Conservation (phyloP, 1,139 yeast genomes). For the Pichia sp. region DNA sequence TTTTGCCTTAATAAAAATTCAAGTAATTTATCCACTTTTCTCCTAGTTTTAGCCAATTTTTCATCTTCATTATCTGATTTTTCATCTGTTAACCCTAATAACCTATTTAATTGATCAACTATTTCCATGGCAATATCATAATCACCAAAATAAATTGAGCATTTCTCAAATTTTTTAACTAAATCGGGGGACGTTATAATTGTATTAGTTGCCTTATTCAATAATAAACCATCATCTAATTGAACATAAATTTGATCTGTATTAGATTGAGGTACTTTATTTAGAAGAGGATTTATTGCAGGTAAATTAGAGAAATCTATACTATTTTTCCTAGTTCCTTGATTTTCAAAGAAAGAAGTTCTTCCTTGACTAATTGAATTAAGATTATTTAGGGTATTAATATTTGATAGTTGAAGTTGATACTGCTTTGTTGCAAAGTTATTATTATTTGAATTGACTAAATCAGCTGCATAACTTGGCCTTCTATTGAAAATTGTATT, state of each 20-base stretch:
- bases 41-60: conserved; percentile 27
- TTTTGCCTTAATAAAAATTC: conserved; percentile 27
- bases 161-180: conserved; percentile 36
- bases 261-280: conserved; percentile 8
- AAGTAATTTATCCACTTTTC: conserved; percentile 35
- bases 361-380: conserved; percentile 1
- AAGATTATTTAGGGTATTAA: conserved; percentile 2
- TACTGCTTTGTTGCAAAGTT: conserved; percentile 2
- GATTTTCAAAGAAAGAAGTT: conserved; percentile 6
- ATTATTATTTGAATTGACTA: conserved; percentile 25
- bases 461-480: conserved; percentile 60
- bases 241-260: conserved; percentile 24
- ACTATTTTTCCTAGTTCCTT: conserved; percentile 18
- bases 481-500: conserved; percentile 55
- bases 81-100: conserved; percentile 17
- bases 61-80: not conserved
- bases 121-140: conserved; percentile 29
- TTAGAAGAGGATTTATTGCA: not conserved
- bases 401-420: conserved; percentile 5
- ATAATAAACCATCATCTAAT: conserved; percentile 50
- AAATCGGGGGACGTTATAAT: conserved; percentile 49
- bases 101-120: conserved; percentile 31
- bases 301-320: conserved; percentile 16
- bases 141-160: conserved; percentile 42
- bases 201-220: conserved; percentile 38